phyloP scores from a whole-genome alignment of 2,329 filamentous ascomycete genomes.

The Leptodontidium sp. region DNA sequence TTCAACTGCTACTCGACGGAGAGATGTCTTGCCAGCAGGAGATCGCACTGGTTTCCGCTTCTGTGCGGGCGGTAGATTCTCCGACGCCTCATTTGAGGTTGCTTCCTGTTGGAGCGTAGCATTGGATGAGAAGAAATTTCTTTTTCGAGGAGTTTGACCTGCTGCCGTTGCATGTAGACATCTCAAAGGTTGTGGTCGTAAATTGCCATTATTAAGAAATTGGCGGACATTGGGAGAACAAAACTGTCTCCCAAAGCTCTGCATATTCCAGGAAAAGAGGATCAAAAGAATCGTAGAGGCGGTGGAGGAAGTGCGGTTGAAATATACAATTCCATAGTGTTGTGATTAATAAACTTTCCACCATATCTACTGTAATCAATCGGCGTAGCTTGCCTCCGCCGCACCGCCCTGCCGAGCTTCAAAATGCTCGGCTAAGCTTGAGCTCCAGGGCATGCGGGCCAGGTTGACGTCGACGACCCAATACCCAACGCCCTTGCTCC shows the following conservation, averaged over 20 bases:
- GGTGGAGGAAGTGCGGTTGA: slow-evolving; percentile 24
- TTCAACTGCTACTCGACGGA: slow-evolving; percentile 86
- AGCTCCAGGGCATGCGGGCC: background rate
- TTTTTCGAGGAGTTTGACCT: slow-evolving; percentile 56
- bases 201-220: slow-evolving; percentile 32
- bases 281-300: background rate
- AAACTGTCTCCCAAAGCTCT: slow-evolving; percentile 39
- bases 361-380: too few species aligned
- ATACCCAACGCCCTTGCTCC: slow-evolving; percentile 30
- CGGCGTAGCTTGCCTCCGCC: too few species aligned
- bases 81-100: slow-evolving; percentile 20
- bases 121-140: slow-evolving; percentile 73
- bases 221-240: slow-evolving; percentile 29
- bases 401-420: slow-evolving; percentile 13
- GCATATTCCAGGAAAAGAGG: slow-evolving; percentile 31
- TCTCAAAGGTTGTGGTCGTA: slow-evolving; percentile 43
- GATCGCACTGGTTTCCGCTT: slow-evolving; percentile 57
- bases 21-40: slow-evolving; percentile 71
- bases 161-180: slow-evolving; percentile 57
- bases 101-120: slow-evolving; percentile 56
- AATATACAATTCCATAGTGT: slow-evolving; percentile 15
- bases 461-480: slow-evolving; percentile 39
- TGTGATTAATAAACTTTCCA: slow-evolving; percentile 24
- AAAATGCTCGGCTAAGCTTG: background rate
- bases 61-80: slow-evolving; percentile 29